Evolutionary conservation across 371 early-diverging fungal species (phyloP).

Genomic region (Polyrhizophydium stewartii): DNA sequence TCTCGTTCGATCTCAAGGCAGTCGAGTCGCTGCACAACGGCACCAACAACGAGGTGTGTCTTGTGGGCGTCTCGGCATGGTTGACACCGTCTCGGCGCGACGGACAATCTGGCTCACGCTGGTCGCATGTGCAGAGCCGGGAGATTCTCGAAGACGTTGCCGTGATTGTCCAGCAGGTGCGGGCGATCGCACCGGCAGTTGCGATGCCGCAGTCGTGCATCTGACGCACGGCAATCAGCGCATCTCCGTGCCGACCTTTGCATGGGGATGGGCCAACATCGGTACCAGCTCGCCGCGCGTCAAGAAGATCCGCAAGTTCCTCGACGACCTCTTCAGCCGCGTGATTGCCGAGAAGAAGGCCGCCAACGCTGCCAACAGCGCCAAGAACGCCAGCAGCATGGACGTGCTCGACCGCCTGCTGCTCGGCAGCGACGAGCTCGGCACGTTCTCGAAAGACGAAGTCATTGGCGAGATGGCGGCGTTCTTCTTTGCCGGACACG

Average conservation of each 20-base stretch:
- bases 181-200: too few species aligned
- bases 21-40: background rate
- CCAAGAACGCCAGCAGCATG: background rate
- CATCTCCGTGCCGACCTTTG: background rate
- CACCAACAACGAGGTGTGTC: too few species aligned
- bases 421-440: constrained; percentile 2
- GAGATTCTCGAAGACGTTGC: too few species aligned
- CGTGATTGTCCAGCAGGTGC: too few species aligned
- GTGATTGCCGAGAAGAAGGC: background rate
- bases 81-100: too few species aligned
- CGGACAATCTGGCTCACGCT: too few species aligned
- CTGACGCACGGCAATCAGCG: background rate
- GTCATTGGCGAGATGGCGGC: constrained; percentile 25
- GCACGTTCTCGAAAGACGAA: constrained; percentile 20
- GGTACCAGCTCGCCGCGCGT: background rate
- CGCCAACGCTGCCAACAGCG: background rate
- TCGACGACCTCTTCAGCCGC: background rate
- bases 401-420: constrained; percentile 35
- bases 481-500: constrained; percentile 39
- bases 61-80: too few species aligned
- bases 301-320: background rate
- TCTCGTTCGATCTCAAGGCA: background rate
- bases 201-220: background rate
- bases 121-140: too few species aligned
- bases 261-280: background rate